Evolutionary conservation across 345 rosid genomes (phyloP).

Genomic region (Citrus medica): DNA sequence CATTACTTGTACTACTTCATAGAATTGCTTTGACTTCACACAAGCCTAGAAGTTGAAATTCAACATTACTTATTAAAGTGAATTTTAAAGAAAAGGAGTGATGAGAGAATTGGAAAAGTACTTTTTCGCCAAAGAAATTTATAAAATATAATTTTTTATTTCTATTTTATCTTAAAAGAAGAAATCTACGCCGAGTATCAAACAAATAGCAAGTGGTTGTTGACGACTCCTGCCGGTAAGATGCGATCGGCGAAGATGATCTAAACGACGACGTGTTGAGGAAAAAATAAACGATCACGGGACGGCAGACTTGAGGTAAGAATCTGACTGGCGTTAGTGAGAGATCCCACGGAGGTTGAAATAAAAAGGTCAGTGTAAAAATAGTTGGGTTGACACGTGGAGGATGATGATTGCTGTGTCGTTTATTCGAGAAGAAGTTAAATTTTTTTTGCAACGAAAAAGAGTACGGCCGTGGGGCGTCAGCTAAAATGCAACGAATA

Average conservation of each 20-base stretch:
- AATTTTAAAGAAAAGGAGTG: too few relatives aligned
- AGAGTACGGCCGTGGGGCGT: not conserved
- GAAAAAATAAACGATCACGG: not conserved
- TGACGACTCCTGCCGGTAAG: not conserved
- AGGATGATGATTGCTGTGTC: not conserved
- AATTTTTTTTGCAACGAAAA: not conserved
- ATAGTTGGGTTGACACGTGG: slow-evolving; percentile 14
- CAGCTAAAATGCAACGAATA: not conserved
- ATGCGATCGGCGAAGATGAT: slow-evolving; percentile 18
- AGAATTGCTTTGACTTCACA: not conserved
- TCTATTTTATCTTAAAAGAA: not conserved
- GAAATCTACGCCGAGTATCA: too few relatives aligned
- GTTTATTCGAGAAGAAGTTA: not conserved
- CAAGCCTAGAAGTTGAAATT: slow-evolving; percentile 2
- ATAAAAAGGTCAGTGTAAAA: not conserved
- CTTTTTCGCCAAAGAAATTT: not conserved
- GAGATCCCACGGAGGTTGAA: slow-evolving; percentile 24
- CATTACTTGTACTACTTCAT: not conserved
- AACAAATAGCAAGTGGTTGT: not conserved
- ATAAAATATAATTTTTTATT: not conserved
- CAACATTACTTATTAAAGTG: slow-evolving; percentile 5
- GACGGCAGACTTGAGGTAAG: slow-evolving; percentile 15
- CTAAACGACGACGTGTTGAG: slow-evolving; percentile 19
- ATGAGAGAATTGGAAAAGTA: not conserved
- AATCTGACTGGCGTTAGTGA: slow-evolving; percentile 13